Evolutionary conservation across 2,329 filamentous ascomycete species (phyloP), one percentile per base, ranked within the genome.

Genomic region (Paraphoma chrysanthemicola): DNA sequence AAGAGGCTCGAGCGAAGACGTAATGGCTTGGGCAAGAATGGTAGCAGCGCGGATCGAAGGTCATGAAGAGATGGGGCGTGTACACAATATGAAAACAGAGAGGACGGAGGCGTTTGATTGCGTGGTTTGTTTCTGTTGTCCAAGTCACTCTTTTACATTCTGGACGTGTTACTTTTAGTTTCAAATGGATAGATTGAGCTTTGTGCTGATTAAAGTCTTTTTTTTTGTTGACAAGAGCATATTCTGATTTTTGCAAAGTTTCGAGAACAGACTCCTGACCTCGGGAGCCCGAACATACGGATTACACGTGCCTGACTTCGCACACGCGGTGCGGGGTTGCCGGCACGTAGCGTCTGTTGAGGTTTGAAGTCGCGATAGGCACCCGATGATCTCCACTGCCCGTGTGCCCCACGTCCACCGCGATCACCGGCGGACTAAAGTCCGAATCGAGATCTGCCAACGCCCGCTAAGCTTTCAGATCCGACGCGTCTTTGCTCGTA

Each of bases 121-220:
- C 11, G 11, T 42, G 11, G 39, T 16, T 17, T 42, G 5, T 42
- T n/a, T 8, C 16, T 16, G 39, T 47, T 58, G 55, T 61, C 63
- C 61, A 66, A 59, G 58, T 65, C 58, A 58, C 64, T 66, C 64
- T 16, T 57, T 63, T 17, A 59, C 18, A 30, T 56, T 59, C 63
- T 64, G 61, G 60, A 59, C 46, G 39, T 41, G 39, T 53, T 42
- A 12, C 29, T 51, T 10, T 16, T 54, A 23, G 12, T n/a, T 51
- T 44, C 18, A 17, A 28, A 45, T 51, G 17, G 33, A 36, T 44
- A 47, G 16, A 28, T 47, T 39, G 28, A 17, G 8, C 17, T 33
- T 45, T 14, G 17, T 45, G 43, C 18, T 45, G 17, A 29, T 45
- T 30, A 23, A 29, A 7, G 18, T 11, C 14, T 45, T 2, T 29